Evolutionary conservation across 306 rosid species (phyloP), one percentile per base, ranked within the genome.

Genomic region (Castanospermum australe): DNA sequence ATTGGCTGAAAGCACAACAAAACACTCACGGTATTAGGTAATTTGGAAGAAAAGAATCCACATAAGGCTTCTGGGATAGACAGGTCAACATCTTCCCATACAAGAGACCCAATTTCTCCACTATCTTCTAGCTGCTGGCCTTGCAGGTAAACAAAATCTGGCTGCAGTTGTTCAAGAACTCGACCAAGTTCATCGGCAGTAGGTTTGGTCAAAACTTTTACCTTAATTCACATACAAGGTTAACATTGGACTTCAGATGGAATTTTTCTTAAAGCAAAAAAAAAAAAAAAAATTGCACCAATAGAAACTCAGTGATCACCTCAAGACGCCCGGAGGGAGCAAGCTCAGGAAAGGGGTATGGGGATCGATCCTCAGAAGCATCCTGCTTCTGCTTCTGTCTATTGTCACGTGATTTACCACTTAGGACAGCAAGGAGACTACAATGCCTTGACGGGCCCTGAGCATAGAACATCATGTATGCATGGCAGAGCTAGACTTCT

Each of bases 21-120:
- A 68, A 71, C 33, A 80, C 89, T 86, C 81, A 86, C 89, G 0
- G 87, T 80, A 68, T 77, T 67, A 64, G 89, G 89, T 62, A 86
- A 61, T 73, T 80, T 86, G 33, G 87, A 86, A 73, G 81, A 67
- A 80, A 86, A 86, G 24, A 86, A 77, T 67, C 72, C 63, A 78
- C 81, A 83, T 33, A 86, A 72, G 15, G 83, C 73, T 76, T 86
- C 87, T n/a, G 87, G 85, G 67, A 28, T 50, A 77, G 87, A 86
- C 62, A 86, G 78, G 68, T 87, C 84, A 81, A 87, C 81, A 81
- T 81, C 88, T 5, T 84, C 88, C 87, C 84, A 87, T 36, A 28
- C 75, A 45, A 84, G 78, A 66, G 86, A 21, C 32, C 88, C 90
- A 78, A 84, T 84, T 74, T 84, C 86, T 42, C 78, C 88, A 72